phyloP scores from a whole-genome alignment of 2,329 filamentous ascomycete genomes.

The Exophiala mesophila region DNA sequence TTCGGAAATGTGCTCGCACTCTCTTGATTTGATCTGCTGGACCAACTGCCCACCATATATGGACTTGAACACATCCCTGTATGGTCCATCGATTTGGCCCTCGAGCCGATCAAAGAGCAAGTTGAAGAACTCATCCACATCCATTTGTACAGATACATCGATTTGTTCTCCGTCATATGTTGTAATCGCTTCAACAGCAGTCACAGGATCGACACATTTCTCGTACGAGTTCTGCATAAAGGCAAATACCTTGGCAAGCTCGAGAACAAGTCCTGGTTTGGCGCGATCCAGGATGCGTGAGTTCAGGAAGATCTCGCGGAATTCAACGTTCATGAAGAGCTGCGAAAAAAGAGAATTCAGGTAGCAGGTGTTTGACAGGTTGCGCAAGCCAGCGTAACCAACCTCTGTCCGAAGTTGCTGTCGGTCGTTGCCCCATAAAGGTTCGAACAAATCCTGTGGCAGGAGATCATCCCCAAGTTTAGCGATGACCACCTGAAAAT shows the following conservation, averaged over 20 bases:
- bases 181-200: constrained; percentile 69
- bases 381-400: constrained; percentile 84
- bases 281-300: constrained; percentile 49
- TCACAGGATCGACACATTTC: constrained; percentile 67
- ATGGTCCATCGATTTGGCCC: constrained; percentile 65
- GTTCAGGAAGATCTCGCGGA: constrained; percentile 76
- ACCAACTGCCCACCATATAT: constrained; percentile 91
- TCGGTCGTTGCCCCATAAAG: constrained; percentile 17
- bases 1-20: constrained; percentile 91
- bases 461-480: constrained; percentile 22
- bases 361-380: constrained; percentile 95
- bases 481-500: constrained; percentile 36
- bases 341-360: constrained; percentile 92
- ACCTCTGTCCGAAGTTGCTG: constrained; percentile 60
- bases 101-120: constrained; percentile 90
- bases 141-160: constrained; percentile 88
- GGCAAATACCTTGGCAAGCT: constrained; percentile 77
- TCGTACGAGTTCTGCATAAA: constrained; percentile 78
- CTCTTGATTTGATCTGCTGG: constrained; percentile 91
- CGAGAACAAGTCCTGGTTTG: constrained; percentile 64
- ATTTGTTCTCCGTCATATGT: constrained; percentile 79
- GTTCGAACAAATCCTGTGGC: constrained; percentile 20
- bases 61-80: constrained; percentile 67
- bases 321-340: constrained; percentile 89
- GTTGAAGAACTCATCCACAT: constrained; percentile 97